Base-by-base conservation (phyloP, 2,329 filamentous ascomycete species). In the Xylariaceae sp. region DNA sequence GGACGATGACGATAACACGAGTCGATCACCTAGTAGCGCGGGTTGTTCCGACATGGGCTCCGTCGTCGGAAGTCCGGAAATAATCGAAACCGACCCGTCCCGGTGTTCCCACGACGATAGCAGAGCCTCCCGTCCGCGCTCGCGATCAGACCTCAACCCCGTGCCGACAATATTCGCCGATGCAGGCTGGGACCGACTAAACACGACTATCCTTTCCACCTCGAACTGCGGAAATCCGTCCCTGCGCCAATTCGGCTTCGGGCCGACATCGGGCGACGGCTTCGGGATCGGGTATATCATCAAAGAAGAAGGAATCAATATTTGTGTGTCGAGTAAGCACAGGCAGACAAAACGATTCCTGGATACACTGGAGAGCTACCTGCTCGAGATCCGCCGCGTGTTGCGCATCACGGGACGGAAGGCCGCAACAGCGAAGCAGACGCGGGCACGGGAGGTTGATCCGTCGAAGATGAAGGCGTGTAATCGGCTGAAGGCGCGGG, bases 201-300 rank as follows among this genome's bases (percentile, higher is more conserved):
- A 97, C 78, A 95, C 84, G 64, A 97, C 93, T 7, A 90, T 97
- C 64, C 79, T 99, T 45, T 96, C 90, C 5, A 97, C 94, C 0
- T 97, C 92, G n/a, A 99, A 99, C 79, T 99, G 94, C 74, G 94
- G 94, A 60, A 99, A 97, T 74, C 94, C 94, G 0, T 91, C 88
- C 0, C 85, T 99, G 15, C 87, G 94, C 1, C 93, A 97, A 69
- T 99, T 99, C 69, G 94, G 94, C 2, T 99, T 99, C 72, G 94
- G 94, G 0, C 94, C 94, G 1, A 96, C 93, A 0, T 93, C 90
- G 0, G 93, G 87, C 1, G 92, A 97, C 66, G 94, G 94, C 0
- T 97, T 97, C 71, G 94, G 94, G 35, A 97, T 99, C 58, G 94
- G 94, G 2, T 99, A 99, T 77, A 97, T 99, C 70, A 97, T 99